Conservation (phyloP, 2,329 filamentous ascomycete species). For the Diaporthe citriasiana region DNA sequence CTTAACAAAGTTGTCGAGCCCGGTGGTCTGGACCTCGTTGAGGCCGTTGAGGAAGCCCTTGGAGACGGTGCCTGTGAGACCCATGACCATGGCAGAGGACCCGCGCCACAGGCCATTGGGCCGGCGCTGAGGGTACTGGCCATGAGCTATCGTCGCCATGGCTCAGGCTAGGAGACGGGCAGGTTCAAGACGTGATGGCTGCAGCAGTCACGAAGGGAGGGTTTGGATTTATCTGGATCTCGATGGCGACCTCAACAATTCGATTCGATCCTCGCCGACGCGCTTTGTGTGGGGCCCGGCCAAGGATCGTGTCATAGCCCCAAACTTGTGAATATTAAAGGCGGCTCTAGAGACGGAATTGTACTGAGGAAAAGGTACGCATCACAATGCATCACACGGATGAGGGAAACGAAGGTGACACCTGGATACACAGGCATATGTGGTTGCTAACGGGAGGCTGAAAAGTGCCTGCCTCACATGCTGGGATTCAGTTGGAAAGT, state of each 20-base stretch:
- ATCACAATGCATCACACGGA: neutral
- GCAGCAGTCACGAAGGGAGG: neutral
- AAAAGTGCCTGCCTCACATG: constrained; percentile 13
- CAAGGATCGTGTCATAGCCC: constrained; percentile 33
- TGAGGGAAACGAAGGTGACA: constrained; percentile 12
- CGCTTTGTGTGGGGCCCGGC: constrained; percentile 26
- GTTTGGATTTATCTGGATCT: neutral
- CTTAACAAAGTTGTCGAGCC: constrained; percentile 80
- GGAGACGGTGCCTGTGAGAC: constrained; percentile 77
- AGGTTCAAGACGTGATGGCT: neutral
- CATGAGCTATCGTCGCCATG: constrained; percentile 42
- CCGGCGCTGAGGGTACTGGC: constrained; percentile 49
- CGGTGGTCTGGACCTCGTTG: constrained; percentile 82
- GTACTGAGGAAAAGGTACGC: neutral
- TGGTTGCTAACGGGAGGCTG: neutral
- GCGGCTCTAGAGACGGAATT: neutral
- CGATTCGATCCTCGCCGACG: constrained; percentile 31
- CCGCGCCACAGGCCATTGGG: constrained; percentile 79
- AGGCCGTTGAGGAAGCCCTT: constrained; percentile 81
- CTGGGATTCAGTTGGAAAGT: constrained; percentile 20
- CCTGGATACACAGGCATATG: constrained; percentile 12
- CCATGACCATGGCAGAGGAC: constrained; percentile 81
- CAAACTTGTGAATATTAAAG: neutral
- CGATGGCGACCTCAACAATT: constrained; percentile 18
- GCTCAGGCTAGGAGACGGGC: neutral